These are phyloP conservation scores for Phytomonas sp. DNA, from an alignment of 208 protist genomes.

Conservation along the genomic window DNA sequence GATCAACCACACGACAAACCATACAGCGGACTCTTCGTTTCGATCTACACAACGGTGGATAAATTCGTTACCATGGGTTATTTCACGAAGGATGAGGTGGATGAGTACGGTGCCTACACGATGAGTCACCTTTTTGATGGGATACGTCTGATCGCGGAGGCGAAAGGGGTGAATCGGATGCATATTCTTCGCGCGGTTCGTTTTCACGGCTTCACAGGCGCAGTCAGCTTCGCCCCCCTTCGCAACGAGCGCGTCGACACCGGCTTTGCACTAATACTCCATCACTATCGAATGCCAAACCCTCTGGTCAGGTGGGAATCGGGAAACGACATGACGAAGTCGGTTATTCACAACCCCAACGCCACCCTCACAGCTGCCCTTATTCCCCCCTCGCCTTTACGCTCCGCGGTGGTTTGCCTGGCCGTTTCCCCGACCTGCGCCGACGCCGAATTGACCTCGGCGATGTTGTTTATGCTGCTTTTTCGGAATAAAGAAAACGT, in stretches of 20 bases:
- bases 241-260: constrained; percentile 57
- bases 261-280: constrained; percentile 42
- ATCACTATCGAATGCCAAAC: constrained; percentile 28
- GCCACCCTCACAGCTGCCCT: constrained; percentile 22
- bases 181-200: constrained; percentile 27
- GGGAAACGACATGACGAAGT: constrained; percentile 21
- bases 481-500: constrained; percentile 29
- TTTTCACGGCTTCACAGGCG: constrained; percentile 66
- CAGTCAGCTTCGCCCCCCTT: constrained; percentile 59
- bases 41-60: constrained; percentile 35
- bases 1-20: constrained; percentile 16
- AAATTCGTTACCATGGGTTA: constrained; percentile 35
- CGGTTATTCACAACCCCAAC: constrained; percentile 27
- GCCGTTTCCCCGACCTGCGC: constrained; percentile 45
- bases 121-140: constrained; percentile 76
- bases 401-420: constrained; percentile 52
- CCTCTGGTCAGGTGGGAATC: constrained; percentile 56
- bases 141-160: constrained; percentile 41
- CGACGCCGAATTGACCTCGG: constrained; percentile 40
- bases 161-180: constrained; percentile 26
- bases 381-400: constrained; percentile 55
- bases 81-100: constrained; percentile 30
- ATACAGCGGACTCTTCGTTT: constrained; percentile 68
- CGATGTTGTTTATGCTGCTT: constrained; percentile 52
- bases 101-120: constrained; percentile 69